Base-by-base conservation (phyloP, 1,284 basidiomycete species). In the Cutaneotrichosporon mucoides region DNA sequence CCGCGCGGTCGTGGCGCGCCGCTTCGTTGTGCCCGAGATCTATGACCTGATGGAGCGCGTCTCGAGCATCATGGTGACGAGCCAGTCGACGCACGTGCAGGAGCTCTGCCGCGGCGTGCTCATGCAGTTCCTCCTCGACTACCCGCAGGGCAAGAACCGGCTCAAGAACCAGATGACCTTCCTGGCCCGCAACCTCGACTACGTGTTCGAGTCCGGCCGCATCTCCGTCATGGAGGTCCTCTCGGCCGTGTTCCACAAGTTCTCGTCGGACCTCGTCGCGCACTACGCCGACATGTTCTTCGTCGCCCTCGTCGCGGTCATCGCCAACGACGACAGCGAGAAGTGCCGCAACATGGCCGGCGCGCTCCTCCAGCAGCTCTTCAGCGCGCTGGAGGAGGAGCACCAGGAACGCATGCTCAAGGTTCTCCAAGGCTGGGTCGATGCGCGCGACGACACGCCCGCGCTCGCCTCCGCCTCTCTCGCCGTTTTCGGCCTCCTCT, bases 41-140 rank as follows among this genome's bases (percentile, higher is more conserved):
- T 99, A 99, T 81, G 94, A 99, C 75, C 80, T 96, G 44, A 98
- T 99, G 94, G 90, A 92, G 65, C 88, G 88, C 64, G 87, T 99
- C n/a, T 87, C 91, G 2, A 88, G 92, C 70, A 86, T 97, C 70
- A 88, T 97, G 82, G 92, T 99, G 44, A 96, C 92, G 8, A 93
- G 85, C 67, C 95, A 99, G 76, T 91, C 91, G 10, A 77, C 86
- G 0, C 88, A 91, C 66, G 92, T 96, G 7, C 92, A 94, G 70
- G 94, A 96, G 71, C 84, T 90, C 1, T 95, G 91, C 68, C 88
- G 96, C 24, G 86, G 88, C 43, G 85, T 93, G 37, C 84, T 95
- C 43, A 84, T 99, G 46, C 92, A 96, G 71, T 99, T 99, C 83
- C 81, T 99, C 59, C 85, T 99, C 43, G 95, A 99, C 71, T 99